Evolutionary conservation across 129 eudicot genomes (phyloP).

Genomic region (Kitagawia praeruptora): DNA sequence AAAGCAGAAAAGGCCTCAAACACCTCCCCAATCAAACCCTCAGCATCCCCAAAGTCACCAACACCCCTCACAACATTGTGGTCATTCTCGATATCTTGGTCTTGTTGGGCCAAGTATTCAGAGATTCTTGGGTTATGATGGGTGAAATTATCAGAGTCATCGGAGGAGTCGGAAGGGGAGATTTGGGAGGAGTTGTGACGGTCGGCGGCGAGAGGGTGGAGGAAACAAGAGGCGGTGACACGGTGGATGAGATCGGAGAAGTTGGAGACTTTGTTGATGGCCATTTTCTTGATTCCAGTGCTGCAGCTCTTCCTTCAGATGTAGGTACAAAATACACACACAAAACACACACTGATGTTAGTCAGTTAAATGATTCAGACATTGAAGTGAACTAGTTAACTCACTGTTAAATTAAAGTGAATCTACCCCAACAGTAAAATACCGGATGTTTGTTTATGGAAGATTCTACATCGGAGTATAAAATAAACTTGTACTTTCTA

Average conservation of each 20-base stretch:
- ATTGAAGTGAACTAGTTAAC: neutral
- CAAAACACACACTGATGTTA: neutral
- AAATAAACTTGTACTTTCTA: too few relatives aligned
- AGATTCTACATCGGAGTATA: too few relatives aligned
- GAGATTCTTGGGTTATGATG: neutral
- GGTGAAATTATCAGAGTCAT: constrained; percentile 9
- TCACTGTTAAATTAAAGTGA: neutral
- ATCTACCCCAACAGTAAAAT: neutral
- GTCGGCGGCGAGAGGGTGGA: constrained; percentile 48
- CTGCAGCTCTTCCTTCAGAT: neutral
- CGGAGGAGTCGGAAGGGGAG: constrained; percentile 25
- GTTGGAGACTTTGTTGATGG: constrained; percentile 50
- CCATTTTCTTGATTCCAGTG: constrained; percentile 40
- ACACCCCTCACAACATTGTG: neutral
- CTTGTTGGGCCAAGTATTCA: neutral
- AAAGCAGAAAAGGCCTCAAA: constrained; percentile 59
- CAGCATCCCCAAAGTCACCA: constrained; percentile 16
- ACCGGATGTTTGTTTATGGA: too few relatives aligned
- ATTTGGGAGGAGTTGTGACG: constrained; percentile 23
- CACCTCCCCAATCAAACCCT: constrained; percentile 49
- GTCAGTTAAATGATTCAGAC: too few relatives aligned
- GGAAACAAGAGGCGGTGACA: constrained; percentile 73
- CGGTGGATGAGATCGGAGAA: constrained; percentile 90
- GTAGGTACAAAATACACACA: neutral
- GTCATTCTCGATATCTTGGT: constrained; percentile 16